Evolutionary conservation across 2,329 filamentous ascomycete species (phyloP).

Genomic region (Arthroderma sp.): DNA sequence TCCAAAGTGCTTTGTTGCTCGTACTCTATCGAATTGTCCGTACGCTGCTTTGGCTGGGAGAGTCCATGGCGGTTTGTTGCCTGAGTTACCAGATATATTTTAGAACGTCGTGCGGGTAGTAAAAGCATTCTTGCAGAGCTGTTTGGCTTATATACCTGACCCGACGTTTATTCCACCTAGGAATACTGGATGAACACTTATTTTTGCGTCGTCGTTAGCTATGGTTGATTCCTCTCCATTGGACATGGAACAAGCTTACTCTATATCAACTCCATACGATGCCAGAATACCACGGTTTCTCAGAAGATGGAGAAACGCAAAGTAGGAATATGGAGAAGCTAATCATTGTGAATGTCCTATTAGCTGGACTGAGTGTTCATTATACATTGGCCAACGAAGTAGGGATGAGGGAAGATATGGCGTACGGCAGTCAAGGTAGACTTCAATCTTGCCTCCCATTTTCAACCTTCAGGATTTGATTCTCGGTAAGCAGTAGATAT

Average conservation of each 20-base stretch:
- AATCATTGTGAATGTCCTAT: too few species aligned
- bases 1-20: constrained; percentile 43
- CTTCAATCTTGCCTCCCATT: constrained; percentile 42
- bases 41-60: constrained; percentile 56
- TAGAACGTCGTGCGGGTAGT: background rate
- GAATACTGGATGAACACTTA: constrained; percentile 54
- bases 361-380: background rate
- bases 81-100: constrained; percentile 26
- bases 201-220: constrained; percentile 19
- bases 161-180: constrained; percentile 54
- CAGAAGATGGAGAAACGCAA: constrained; percentile 46
- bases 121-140: background rate
- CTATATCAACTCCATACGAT: constrained; percentile 50
- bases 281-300: constrained; percentile 44
- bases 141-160: constrained; percentile 35
- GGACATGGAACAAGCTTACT: constrained; percentile 40
- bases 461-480: background rate
- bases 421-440: constrained; percentile 56
- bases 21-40: constrained; percentile 37
- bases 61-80: constrained; percentile 64
- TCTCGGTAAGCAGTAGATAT: background rate
- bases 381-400: background rate
- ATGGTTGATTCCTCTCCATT: background rate
- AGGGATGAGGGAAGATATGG: background rate
- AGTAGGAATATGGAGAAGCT: constrained; percentile 53